Conservation (phyloP, 2,329 filamentous ascomycete genomes). For the Alternaria triticimaculans region DNA sequence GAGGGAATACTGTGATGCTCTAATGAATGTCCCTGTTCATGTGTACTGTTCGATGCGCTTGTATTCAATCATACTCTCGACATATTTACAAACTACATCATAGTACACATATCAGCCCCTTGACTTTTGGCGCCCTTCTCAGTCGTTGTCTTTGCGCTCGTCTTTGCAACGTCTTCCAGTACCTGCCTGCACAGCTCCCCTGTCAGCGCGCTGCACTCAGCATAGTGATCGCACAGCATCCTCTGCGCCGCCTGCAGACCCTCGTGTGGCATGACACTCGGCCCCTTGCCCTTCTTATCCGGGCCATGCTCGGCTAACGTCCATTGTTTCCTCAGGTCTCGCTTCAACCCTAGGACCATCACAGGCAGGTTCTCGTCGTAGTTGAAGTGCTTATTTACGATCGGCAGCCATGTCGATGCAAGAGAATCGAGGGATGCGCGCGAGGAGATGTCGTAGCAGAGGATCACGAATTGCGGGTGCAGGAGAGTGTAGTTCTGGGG, state of each 20-base stretch:
- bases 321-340: constrained; percentile 60
- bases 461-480: constrained; percentile 61
- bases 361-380: constrained; percentile 60
- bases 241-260: constrained; percentile 61
- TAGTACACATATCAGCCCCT: constrained; percentile 33
- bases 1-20: too few species aligned
- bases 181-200: constrained; percentile 66
- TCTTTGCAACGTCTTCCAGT: constrained; percentile 65
- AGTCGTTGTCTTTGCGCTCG: constrained; percentile 65
- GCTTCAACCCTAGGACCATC: constrained; percentile 65
- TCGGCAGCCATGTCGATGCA: constrained; percentile 52
- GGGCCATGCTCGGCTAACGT: constrained; percentile 45
- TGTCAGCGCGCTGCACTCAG: constrained; percentile 67
- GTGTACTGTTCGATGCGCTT: not conserved
- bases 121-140: constrained; percentile 58
- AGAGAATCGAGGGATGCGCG: constrained; percentile 58
- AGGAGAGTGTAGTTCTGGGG: constrained; percentile 65
- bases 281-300: constrained; percentile 44
- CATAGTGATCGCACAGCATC: constrained; percentile 67
- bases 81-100: constrained; percentile 8
- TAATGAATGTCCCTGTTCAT: too few species aligned
- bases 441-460: constrained; percentile 66
- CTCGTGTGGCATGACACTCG: constrained; percentile 60
- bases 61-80: not conserved
- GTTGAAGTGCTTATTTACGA: constrained; percentile 61